Evolutionary conservation across 1,284 basidiomycete species (phyloP).

Genomic region (Irpex rosettiformis): DNA sequence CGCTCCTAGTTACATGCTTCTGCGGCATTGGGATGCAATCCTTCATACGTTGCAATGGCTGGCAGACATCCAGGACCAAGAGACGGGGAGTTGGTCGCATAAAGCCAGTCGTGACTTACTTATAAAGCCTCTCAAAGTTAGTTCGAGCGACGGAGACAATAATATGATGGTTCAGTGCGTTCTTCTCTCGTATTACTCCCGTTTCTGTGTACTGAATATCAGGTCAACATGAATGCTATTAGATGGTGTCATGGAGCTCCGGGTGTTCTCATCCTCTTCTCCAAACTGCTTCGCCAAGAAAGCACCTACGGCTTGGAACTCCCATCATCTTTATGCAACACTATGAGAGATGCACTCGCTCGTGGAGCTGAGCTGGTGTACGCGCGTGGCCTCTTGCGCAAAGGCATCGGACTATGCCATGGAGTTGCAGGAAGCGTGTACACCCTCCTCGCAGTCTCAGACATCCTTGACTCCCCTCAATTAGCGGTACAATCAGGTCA

Average conservation of each 20-base stretch:
- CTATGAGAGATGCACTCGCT: slow-evolving; percentile 30
- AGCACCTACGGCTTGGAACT: slow-evolving; percentile 17
- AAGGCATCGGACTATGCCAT: slow-evolving; percentile 57
- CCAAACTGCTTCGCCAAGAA: slow-evolving; percentile 30
- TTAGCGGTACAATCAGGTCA: neutral
- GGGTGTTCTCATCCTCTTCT: slow-evolving; percentile 44
- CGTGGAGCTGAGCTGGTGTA: slow-evolving; percentile 43
- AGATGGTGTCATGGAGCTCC: slow-evolving; percentile 61
- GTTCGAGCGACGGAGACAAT: slow-evolving; percentile 14
- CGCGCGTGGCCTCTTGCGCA: slow-evolving; percentile 43
- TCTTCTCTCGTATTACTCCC: neutral
- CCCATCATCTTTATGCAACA: slow-evolving; percentile 19
- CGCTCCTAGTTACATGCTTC: slow-evolving; percentile 35
- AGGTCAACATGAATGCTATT: neutral
- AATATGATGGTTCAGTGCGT: slow-evolving; percentile 46
- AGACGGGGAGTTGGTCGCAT: slow-evolving; percentile 48
- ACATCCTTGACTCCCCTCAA: slow-evolving; percentile 19
- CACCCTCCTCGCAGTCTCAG: slow-evolving; percentile 45
- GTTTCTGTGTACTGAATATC: no score
- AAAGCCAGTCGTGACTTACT: slow-evolving; percentile 32
- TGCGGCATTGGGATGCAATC: slow-evolving; percentile 38
- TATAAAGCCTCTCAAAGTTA: slow-evolving; percentile 12
- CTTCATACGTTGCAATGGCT: slow-evolving; percentile 44
- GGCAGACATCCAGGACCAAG: slow-evolving; percentile 37
- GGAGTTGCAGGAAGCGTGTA: slow-evolving; percentile 50